Evolutionary conservation across 1,139 yeast species (phyloP).

Genomic region (Entelexis sorbosivorans): DNA sequence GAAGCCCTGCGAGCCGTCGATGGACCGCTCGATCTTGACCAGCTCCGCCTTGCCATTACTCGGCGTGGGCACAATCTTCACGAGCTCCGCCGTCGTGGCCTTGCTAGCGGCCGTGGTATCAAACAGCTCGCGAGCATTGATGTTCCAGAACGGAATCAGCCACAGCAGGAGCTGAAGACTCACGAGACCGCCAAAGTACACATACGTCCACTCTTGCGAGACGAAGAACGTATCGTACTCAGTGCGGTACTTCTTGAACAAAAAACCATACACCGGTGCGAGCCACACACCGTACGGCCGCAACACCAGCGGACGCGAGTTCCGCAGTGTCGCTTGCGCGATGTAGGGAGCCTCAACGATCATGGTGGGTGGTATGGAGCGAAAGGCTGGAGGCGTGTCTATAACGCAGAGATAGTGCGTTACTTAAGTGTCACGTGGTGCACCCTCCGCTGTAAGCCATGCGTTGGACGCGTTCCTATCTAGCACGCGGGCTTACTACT

Average conservation of each 20-base stretch:
- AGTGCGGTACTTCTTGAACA: constrained; percentile 51
- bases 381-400: constrained; percentile 3
- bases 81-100: constrained; percentile 54
- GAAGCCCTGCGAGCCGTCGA: constrained; percentile 57
- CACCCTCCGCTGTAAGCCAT: too few relatives aligned
- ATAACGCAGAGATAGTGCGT: not conserved
- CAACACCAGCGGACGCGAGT: constrained; percentile 47
- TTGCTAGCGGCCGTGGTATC: constrained; percentile 29
- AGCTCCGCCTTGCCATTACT: constrained; percentile 82
- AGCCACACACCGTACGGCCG: constrained; percentile 87
- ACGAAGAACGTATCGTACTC: constrained; percentile 73
- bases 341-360: constrained; percentile 44
- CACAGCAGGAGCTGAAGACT: constrained; percentile 66
- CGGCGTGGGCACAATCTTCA: constrained; percentile 70
- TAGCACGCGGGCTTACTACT: not conserved
- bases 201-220: constrained; percentile 77
- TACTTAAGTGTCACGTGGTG: not conserved
- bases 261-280: constrained; percentile 63
- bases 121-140: constrained; percentile 58
- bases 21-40: constrained; percentile 48
- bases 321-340: constrained; percentile 57
- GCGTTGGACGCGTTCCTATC: too few relatives aligned
- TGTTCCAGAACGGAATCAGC: constrained; percentile 95
- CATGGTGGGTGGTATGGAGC: constrained; percentile 7
- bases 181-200: constrained; percentile 61